Evolutionary conservation across 2,329 filamentous ascomycete species (phyloP).

Genomic region (Chrysoporthe cubensis): DNA sequence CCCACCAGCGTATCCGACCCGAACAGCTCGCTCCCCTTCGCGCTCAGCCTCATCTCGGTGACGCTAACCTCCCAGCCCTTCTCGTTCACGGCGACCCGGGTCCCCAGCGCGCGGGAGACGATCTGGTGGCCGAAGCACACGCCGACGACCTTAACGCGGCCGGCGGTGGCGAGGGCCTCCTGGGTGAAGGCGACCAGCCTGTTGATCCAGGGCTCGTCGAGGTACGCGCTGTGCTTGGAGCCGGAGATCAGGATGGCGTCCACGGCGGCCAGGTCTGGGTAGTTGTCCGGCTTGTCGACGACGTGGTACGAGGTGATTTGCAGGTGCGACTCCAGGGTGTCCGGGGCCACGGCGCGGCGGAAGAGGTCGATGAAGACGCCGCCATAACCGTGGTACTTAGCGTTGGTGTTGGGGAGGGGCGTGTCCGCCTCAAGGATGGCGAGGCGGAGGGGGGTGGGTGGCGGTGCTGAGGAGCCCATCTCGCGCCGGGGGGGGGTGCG

Average conservation of each 20-base stretch:
- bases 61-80: constrained; percentile 84
- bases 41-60: constrained; percentile 67
- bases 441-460: constrained; percentile 66
- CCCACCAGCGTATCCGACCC: constrained; percentile 62
- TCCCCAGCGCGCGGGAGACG: constrained; percentile 72
- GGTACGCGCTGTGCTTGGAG: constrained; percentile 73
- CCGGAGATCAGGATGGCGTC: constrained; percentile 87
- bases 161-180: constrained; percentile 55
- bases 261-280: constrained; percentile 73
- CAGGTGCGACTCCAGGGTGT: constrained; percentile 50
- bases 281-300: constrained; percentile 65
- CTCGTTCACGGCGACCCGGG: constrained; percentile 67
- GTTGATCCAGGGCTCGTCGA: constrained; percentile 75
- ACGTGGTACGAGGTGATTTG: constrained; percentile 72
- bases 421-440: constrained; percentile 89
- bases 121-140: constrained; percentile 92
- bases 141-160: constrained; percentile 73
- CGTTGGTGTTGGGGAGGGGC: constrained; percentile 66
- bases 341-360: constrained; percentile 52
- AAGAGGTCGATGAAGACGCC: constrained; percentile 70
- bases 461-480: constrained; percentile 34
- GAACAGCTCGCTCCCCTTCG: constrained; percentile 73
- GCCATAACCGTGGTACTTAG: constrained; percentile 73
- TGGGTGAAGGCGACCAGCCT: constrained; percentile 71
- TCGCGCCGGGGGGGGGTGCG: too few species aligned